Evolutionary conservation across 2,329 filamentous ascomycete species (phyloP).

Genomic region (Tolypocladium endophyticum): DNA sequence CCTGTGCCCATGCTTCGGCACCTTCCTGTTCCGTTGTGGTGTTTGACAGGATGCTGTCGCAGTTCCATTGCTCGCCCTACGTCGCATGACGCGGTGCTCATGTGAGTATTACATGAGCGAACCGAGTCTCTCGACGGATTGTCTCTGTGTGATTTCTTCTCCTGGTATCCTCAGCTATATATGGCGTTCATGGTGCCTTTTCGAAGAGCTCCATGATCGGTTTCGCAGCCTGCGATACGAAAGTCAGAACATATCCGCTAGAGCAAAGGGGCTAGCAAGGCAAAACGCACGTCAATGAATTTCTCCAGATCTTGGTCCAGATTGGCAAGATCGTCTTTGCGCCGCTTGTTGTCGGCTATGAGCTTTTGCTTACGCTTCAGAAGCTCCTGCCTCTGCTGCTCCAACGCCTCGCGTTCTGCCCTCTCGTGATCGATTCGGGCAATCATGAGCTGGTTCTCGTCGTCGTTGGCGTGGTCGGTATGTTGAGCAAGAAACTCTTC

Average conservation of each 20-base stretch:
- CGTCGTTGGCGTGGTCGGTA: constrained; percentile 61
- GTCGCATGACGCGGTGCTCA: background rate
- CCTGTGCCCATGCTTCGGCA: background rate
- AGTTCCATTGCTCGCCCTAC: background rate
- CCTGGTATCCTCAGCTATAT: background rate
- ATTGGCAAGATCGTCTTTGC: constrained; percentile 86
- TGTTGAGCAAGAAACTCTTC: constrained; percentile 71
- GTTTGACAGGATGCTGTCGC: background rate
- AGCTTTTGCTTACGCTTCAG: constrained; percentile 55
- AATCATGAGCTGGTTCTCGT: constrained; percentile 76
- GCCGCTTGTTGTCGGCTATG: constrained; percentile 69
- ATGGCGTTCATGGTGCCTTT: constrained; percentile 44
- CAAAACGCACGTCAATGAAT: constrained; percentile 67
- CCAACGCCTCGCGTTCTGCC: constrained; percentile 70
- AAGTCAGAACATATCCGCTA: background rate
- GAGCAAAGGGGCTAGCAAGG: background rate
- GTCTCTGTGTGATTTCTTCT: background rate
- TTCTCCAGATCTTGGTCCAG: constrained; percentile 87
- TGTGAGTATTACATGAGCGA: background rate
- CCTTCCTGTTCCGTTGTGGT: background rate
- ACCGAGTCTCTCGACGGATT: background rate
- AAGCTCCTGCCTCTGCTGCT: constrained; percentile 71
- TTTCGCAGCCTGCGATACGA: constrained; percentile 57
- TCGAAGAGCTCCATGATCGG: constrained; percentile 81
- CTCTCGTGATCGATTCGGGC: constrained; percentile 88